phyloP scores from a whole-genome alignment of 176 grass and related monocot species.

The Bonia amplexicaulis region DNA sequence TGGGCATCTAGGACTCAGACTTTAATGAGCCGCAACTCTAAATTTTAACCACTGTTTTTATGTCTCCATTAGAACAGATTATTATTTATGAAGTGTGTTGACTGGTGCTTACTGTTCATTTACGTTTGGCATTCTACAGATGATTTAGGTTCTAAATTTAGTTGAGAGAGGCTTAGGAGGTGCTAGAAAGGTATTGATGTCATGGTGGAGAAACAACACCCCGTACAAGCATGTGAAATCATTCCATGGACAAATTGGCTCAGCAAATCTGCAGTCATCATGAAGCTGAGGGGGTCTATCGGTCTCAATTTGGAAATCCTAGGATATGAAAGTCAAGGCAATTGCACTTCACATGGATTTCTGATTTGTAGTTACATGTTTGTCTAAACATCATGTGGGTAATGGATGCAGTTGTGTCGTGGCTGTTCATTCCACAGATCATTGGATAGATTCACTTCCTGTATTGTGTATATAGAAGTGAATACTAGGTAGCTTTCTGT shows the following conservation, averaged over 20 bases:
- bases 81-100: not conserved
- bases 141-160: constrained; percentile 28
- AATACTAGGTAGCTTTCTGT: constrained; percentile 20
- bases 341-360: not conserved
- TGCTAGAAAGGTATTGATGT: constrained; percentile 10
- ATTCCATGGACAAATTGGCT: not conserved
- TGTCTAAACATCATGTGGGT: constrained; percentile 15
- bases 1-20: not conserved
- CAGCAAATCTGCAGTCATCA: not conserved
- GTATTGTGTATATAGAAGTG: constrained; percentile 32
- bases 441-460: not conserved
- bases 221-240: constrained; percentile 8
- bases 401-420: not conserved
- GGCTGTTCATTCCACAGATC: not conserved
- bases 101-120: constrained; percentile 22
- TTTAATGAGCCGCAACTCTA: not conserved
- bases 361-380: not conserved
- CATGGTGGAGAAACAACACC: not conserved
- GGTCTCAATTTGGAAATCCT: constrained; percentile 9
- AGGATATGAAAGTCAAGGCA: constrained; percentile 2
- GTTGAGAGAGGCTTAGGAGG: constrained; percentile 22
- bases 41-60: constrained; percentile 1
- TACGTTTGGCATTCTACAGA: constrained; percentile 26
- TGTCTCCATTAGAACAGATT: constrained; percentile 1
- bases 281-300: not conserved